phyloP scores from a whole-genome alignment of 192 early-diverging fungal species.

The Chytriomyces hyalinus region DNA sequence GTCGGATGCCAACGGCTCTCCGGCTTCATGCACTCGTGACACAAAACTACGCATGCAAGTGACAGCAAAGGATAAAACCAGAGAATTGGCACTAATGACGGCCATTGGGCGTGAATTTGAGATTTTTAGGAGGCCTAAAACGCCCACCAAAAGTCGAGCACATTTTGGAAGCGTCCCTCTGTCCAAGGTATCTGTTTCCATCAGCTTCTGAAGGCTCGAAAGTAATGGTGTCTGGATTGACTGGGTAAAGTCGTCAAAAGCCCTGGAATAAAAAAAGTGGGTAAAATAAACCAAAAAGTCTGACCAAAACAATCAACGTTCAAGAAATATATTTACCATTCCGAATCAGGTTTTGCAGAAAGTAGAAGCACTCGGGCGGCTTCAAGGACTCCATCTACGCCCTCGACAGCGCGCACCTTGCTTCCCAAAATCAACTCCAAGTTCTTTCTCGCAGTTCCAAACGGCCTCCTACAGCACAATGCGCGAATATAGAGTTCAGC shows the following conservation, averaged over 20 bases:
- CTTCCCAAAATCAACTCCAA: constrained; percentile 17
- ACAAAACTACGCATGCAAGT: background rate
- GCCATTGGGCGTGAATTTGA: background rate
- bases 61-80: background rate
- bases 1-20: background rate
- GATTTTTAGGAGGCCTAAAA: background rate
- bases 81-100: background rate
- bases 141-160: constrained; percentile 15
- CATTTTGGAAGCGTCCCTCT: background rate
- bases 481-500: constrained; percentile 25
- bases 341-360: background rate
- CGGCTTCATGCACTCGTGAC: background rate
- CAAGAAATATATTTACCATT: constrained; percentile 5
- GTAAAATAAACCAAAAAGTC: background rate
- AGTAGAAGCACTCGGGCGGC: background rate
- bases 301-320: background rate
- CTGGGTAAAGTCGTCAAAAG: background rate
- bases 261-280: background rate
- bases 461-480: constrained; percentile 19
- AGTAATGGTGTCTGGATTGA: background rate
- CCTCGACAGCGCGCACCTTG: background rate
- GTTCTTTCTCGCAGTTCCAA: constrained; percentile 21
- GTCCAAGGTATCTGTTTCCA: background rate
- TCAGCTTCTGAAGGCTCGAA: background rate
- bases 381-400: constrained; percentile 19